Conservation (phyloP, 1,284 basidiomycete genomes). For the Chiua sp. region DNA sequence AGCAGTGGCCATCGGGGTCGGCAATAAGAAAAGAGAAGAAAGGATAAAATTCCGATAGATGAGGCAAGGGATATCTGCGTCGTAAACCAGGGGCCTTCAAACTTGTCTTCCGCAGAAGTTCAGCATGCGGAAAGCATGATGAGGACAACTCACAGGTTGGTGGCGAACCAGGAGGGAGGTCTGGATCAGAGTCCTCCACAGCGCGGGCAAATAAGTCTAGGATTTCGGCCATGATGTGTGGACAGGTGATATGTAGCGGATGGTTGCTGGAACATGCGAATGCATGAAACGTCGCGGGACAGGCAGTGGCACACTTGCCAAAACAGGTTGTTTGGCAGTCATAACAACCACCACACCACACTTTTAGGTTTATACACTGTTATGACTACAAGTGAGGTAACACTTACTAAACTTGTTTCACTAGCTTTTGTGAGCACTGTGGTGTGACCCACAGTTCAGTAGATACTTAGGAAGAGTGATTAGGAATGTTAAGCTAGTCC, state of each 20-base stretch:
- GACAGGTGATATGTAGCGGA: background rate
- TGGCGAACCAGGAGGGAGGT: slow-evolving; percentile 60
- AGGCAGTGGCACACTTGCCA: background rate
- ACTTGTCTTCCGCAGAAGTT: slow-evolving; percentile 54
- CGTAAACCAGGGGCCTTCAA: slow-evolving; percentile 91
- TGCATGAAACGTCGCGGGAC: too few relatives aligned
- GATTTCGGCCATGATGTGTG: slow-evolving; percentile 17
- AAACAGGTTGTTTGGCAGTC: slow-evolving; percentile 26
- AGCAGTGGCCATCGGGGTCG: slow-evolving; percentile 88
- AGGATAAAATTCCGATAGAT: slow-evolving; percentile 79
- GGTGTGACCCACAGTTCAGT: too few relatives aligned
- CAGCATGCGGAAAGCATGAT: background rate
- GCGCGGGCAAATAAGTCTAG: slow-evolving; percentile 9
- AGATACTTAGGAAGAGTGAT: too few relatives aligned
- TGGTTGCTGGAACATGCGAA: too few relatives aligned
- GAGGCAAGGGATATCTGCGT: slow-evolving; percentile 88
- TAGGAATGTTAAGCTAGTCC: too few relatives aligned
- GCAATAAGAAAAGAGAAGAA: slow-evolving; percentile 89
- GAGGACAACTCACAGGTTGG: slow-evolving; percentile 51
- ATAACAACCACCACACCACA: too few relatives aligned
- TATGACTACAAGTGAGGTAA: too few relatives aligned
- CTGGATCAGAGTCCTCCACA: slow-evolving; percentile 29
- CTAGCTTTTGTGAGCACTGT: too few relatives aligned
- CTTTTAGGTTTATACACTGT: too few relatives aligned
- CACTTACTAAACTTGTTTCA: too few relatives aligned